Conservation (phyloP, 1,284 basidiomycete genomes). For the Cryptococcus hybrid region DNA sequence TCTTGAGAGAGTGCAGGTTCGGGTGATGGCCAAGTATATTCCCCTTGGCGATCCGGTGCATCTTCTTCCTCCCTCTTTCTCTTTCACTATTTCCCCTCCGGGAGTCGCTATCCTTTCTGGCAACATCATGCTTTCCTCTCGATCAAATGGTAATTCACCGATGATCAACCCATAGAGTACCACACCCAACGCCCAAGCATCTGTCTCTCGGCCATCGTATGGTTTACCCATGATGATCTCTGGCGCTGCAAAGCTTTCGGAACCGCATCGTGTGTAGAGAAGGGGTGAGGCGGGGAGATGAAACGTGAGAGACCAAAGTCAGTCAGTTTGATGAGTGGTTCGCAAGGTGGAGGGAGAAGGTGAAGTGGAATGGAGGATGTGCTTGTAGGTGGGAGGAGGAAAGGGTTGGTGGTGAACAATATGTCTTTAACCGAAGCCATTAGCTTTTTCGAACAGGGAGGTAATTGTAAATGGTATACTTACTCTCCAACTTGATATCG, state of each 20-base stretch:
- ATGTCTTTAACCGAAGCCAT: constrained; percentile 54
- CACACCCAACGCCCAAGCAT: constrained; percentile 85
- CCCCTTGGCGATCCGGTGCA: constrained; percentile 74
- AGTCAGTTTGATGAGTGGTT: constrained; percentile 70
- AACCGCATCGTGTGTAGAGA: constrained; percentile 83
- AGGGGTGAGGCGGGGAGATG: constrained; percentile 67
- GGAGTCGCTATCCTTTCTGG: constrained; percentile 21
- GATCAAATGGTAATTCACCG: constrained; percentile 55
- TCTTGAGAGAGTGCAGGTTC: neutral
- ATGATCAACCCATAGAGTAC: constrained; percentile 74
- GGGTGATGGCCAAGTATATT: constrained; percentile 63
- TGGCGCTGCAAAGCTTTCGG: constrained; percentile 87
- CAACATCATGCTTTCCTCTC: constrained; percentile 18
- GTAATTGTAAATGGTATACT: constrained; percentile 45
- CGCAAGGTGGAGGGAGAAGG: constrained; percentile 53
- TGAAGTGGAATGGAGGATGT: constrained; percentile 46
- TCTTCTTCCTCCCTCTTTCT: constrained; percentile 46
- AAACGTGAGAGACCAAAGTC: constrained; percentile 90
- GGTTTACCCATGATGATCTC: constrained; percentile 74
- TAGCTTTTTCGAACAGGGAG: neutral
- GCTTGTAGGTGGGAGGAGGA: constrained; percentile 43
- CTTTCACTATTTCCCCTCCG: constrained; percentile 50
- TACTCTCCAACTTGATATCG: constrained; percentile 93
- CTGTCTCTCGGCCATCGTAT: constrained; percentile 84
- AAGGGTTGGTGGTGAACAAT: constrained; percentile 56